phyloP scores from a whole-genome alignment of 257 asterid genomes.

The Solanum ahanhuiri region DNA sequence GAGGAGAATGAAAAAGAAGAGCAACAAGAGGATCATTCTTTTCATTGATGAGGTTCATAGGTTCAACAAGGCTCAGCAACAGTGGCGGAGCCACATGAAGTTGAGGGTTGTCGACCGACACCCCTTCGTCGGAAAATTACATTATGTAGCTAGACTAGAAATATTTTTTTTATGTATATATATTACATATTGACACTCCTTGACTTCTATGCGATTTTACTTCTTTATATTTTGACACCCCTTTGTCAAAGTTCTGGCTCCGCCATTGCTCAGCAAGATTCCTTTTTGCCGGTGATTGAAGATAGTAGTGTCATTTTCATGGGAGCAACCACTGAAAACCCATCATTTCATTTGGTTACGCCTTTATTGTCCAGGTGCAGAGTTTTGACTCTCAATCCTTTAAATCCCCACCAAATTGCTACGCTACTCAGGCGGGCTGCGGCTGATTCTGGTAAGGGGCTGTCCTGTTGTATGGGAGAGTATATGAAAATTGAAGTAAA shows the following conservation, averaged over 20 bases:
- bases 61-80: constrained; percentile 83
- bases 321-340: constrained; percentile 94
- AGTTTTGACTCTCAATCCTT: constrained; percentile 47
- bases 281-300: constrained; percentile 77
- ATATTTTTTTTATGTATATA: too few relatives aligned
- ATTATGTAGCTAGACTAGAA: too few relatives aligned
- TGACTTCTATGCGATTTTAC: too few relatives aligned
- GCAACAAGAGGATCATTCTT: constrained; percentile 38
- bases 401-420: constrained; percentile 38
- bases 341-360: constrained; percentile 69
- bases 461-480: constrained; percentile 3
- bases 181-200: too few relatives aligned
- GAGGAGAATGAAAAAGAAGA: constrained; percentile 17
- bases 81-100: too few relatives aligned
- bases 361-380: constrained; percentile 76
- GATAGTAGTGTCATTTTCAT: constrained; percentile 74
- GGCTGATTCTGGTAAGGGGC: constrained; percentile 27
- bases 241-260: too few relatives aligned
- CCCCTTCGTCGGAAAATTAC: too few relatives aligned
- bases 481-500: constrained; percentile 9
- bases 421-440: constrained; percentile 37
- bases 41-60: constrained; percentile 91
- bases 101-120: too few relatives aligned
- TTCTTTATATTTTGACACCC: too few relatives aligned
- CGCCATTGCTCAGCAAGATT: too few relatives aligned